These are phyloP conservation scores for Parathielavia hyrcaniae DNA, from an alignment of 495 filamentous ascomycete species.

Conservation along the genomic window DNA sequence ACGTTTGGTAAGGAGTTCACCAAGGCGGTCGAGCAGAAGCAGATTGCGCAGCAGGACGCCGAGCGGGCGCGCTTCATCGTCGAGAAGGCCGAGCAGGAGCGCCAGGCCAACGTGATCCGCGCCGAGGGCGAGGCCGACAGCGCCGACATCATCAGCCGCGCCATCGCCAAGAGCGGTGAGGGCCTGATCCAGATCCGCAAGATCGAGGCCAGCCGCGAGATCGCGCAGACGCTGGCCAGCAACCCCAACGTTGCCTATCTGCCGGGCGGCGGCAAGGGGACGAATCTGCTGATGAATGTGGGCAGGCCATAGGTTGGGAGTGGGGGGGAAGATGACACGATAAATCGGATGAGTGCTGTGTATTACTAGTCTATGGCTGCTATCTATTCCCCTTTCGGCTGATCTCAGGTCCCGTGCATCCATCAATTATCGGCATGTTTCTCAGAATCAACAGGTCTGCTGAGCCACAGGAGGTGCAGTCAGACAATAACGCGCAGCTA, in stretches of 20 bases:
- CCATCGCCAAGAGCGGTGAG: slow-evolving; percentile 86
- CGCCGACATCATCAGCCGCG: slow-evolving; percentile 87
- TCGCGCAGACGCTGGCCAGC: slow-evolving; percentile 76
- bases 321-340: slow-evolving; percentile 7
- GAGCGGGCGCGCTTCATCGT: slow-evolving; percentile 97
- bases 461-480: no score
- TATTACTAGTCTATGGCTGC: slow-evolving; percentile 30
- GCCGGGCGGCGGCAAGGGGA: slow-evolving; percentile 65
- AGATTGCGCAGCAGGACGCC: slow-evolving; percentile 98
- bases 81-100: slow-evolving; percentile 97
- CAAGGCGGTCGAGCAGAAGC: slow-evolving; percentile 97
- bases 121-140: slow-evolving; percentile 96
- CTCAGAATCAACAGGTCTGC: no score
- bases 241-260: slow-evolving; percentile 98
- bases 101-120: slow-evolving; percentile 95
- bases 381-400: slow-evolving; percentile 29
- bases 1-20: slow-evolving; percentile 99
- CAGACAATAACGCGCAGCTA: no score
- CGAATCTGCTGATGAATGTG: slow-evolving; percentile 53
- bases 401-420: no score
- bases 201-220: slow-evolving; percentile 96
- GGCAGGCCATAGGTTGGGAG: slow-evolving; percentile 33
- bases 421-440: no score
- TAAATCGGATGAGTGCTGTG: slow-evolving; percentile 18
- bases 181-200: slow-evolving; percentile 91